A percentile compares a stretch with the other conserved stretches of the same genome.
phyloP scores from a whole-genome alignment of 2,329 filamentous ascomycete genomes.

The Incumbomyces delicatus region DNA sequence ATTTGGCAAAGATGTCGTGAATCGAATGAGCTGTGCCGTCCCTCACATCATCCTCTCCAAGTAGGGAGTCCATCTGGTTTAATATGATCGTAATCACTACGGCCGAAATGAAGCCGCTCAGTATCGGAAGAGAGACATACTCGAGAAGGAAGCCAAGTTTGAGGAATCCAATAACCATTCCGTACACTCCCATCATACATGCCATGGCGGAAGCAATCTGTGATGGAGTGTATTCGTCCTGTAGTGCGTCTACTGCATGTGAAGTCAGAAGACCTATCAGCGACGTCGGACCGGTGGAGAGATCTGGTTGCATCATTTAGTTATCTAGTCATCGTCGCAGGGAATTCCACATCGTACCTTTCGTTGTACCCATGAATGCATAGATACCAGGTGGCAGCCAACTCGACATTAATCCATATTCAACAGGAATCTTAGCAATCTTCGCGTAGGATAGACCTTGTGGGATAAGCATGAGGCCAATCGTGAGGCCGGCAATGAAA shows the following conservation, averaged over 20 bases:
- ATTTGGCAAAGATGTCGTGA: constrained; percentile 47
- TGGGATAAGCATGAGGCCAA: constrained; percentile 52
- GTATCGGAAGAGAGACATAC: constrained; percentile 55
- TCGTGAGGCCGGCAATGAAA: constrained; percentile 50
- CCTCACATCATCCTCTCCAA: constrained; percentile 45
- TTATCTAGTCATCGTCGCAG: not conserved
- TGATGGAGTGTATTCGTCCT: constrained; percentile 43
- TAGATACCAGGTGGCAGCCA: constrained; percentile 51
- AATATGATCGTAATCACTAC: constrained; percentile 57
- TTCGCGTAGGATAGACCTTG: constrained; percentile 54
- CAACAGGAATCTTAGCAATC: constrained; percentile 51
- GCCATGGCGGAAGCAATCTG: constrained; percentile 53
- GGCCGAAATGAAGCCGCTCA: constrained; percentile 57
- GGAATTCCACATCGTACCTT: constrained; percentile 33
- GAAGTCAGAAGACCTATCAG: constrained; percentile 55
- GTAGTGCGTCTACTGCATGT: constrained; percentile 47
- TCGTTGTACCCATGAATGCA: constrained; percentile 49
- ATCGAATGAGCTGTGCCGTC: constrained; percentile 48
- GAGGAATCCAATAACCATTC: constrained; percentile 49
- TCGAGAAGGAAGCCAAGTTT: constrained; percentile 57
- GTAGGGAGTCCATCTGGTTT: constrained; percentile 53
- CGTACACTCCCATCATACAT: constrained; percentile 54
- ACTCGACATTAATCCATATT: constrained; percentile 50
- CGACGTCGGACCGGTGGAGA: constrained; percentile 55
- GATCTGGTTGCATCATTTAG: constrained; percentile 28